Evolutionary conservation across 768 basidiomycete species (phyloP).

Genomic region (Lactifluus volemus): DNA sequence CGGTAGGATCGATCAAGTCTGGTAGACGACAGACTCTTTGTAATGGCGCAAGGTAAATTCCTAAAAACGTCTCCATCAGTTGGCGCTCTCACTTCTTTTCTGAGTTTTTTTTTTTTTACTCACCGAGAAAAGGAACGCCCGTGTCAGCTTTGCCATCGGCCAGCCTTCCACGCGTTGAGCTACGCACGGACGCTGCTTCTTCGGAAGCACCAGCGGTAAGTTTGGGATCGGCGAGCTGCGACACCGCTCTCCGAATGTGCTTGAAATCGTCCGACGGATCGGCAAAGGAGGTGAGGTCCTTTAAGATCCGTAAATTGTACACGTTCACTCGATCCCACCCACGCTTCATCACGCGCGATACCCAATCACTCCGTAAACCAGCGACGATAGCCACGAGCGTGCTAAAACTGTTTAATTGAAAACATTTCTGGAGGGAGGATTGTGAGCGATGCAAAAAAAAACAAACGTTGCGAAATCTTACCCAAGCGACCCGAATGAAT

Average conservation of each 20-base stretch:
- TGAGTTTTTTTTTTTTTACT: slow-evolving; percentile 18
- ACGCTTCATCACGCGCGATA: slow-evolving; percentile 50
- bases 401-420: slow-evolving; percentile 66
- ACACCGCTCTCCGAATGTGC: slow-evolving; percentile 58
- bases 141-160: slow-evolving; percentile 39
- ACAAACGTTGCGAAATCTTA: slow-evolving; percentile 30
- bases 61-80: slow-evolving; percentile 30
- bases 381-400: slow-evolving; percentile 73
- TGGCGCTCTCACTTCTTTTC: no score
- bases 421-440: slow-evolving; percentile 54
- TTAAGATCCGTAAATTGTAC: slow-evolving; percentile 66
- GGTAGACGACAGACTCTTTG: slow-evolving; percentile 58
- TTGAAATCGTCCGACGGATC: slow-evolving; percentile 62
- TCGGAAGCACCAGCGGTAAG: slow-evolving; percentile 46
- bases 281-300: slow-evolving; percentile 60
- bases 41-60: slow-evolving; percentile 70
- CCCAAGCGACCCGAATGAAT: slow-evolving; percentile 82
- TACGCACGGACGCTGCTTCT: slow-evolving; percentile 35
- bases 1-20: slow-evolving; percentile 76
- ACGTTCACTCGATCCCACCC: slow-evolving; percentile 60
- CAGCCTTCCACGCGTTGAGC: slow-evolving; percentile 29
- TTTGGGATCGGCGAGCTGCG: slow-evolving; percentile 57
- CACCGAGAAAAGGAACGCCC: slow-evolving; percentile 82
- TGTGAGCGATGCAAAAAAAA: no score
- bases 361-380: slow-evolving; percentile 63